Evolutionary conservation across 2,329 filamentous ascomycete genomes (phyloP).

Genomic region (Aspergillus fischeri): DNA sequence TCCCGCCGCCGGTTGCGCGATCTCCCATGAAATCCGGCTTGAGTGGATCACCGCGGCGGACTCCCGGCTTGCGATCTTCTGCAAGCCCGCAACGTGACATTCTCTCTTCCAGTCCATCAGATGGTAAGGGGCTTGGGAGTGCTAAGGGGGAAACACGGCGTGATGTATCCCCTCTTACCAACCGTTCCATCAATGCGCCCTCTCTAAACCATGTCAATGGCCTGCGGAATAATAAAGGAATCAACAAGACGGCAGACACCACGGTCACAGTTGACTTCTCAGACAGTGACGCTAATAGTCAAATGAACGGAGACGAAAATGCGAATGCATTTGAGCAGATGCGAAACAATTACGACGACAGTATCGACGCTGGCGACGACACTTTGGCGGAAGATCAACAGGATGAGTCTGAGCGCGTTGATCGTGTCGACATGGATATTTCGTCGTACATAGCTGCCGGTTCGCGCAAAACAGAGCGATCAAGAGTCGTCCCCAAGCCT

Average conservation of each 20-base stretch:
- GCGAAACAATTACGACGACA: conserved; percentile 24
- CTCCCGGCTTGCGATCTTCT: conserved; percentile 40
- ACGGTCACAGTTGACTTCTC: conserved; percentile 29
- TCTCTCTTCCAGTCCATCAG: conserved; percentile 37
- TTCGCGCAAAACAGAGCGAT: conserved; percentile 10
- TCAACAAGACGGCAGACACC: conserved; percentile 16
- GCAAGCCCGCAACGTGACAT: conserved; percentile 32
- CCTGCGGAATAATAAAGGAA: conserved; percentile 18
- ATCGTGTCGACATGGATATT: conserved; percentile 15
- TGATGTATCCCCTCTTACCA: conserved; percentile 34
- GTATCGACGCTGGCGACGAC: conserved; percentile 24
- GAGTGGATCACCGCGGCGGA: conserved; percentile 40
- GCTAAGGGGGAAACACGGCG: conserved; percentile 20
- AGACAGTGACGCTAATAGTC: conserved; percentile 30
- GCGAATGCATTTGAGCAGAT: conserved; percentile 23
- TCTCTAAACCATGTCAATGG: conserved; percentile 23
- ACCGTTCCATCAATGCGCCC: conserved; percentile 32
- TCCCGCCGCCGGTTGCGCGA: conserved; percentile 39
- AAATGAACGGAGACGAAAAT: conserved; percentile 32
- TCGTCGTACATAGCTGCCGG: conserved; percentile 9
- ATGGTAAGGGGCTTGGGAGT: conserved; percentile 25
- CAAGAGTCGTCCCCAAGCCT: conserved; percentile 14
- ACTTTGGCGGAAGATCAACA: conserved; percentile 15
- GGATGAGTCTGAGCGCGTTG: conserved; percentile 14
- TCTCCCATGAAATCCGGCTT: conserved; percentile 45